These are phyloP conservation scores for Phyllosticta paracitricarpa DNA, from an alignment of 2,329 filamentous ascomycete species.

Conservation along the genomic window DNA sequence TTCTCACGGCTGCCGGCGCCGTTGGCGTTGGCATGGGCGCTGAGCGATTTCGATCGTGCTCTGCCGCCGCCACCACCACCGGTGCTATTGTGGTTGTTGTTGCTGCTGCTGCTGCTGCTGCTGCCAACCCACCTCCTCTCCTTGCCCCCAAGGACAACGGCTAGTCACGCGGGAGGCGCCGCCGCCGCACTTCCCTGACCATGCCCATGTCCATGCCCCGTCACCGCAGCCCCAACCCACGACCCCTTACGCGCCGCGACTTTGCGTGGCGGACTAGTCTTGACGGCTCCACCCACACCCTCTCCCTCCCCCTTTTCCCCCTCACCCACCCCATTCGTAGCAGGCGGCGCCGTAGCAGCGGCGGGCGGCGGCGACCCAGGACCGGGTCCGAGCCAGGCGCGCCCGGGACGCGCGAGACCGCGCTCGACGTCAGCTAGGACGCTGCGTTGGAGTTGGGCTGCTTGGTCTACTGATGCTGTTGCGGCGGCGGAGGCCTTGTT, in stretches of 20 bases:
- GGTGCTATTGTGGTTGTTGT: no score
- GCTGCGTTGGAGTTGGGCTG: neutral
- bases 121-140: neutral
- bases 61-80: no score
- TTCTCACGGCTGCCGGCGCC: no score
- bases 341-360: constrained; percentile 7
- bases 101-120: no score
- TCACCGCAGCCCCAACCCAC: neutral
- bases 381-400: neutral
- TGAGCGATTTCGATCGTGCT: neutral
- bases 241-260: neutral
- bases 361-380: neutral
- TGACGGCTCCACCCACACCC: neutral
- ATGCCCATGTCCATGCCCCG: neutral
- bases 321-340: neutral
- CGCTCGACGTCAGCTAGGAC: neutral
- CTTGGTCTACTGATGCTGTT: neutral
- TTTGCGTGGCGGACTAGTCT: neutral
- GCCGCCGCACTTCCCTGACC: no score
- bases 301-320: neutral
- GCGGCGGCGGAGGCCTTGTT: neutral
- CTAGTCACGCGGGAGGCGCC: neutral
- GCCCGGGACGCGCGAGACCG: neutral
- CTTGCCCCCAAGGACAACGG: neutral
- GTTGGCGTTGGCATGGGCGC: no score